phyloP scores from a whole-genome alignment of 352 stramenopile genomes.

The Sclerospora graminicola region DNA sequence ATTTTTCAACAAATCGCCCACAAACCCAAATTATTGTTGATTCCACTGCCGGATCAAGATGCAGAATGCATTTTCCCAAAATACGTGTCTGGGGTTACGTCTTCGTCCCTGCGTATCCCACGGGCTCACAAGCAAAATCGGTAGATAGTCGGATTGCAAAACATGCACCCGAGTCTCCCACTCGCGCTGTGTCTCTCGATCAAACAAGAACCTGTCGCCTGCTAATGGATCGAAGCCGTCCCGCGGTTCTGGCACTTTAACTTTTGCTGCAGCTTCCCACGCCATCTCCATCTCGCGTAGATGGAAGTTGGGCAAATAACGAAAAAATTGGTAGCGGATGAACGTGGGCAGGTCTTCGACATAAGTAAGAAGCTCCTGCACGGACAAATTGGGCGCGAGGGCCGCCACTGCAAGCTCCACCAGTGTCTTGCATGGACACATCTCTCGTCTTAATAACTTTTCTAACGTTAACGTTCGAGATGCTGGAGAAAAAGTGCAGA shows the following conservation, averaged over 20 bases:
- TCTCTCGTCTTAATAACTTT: too few relatives aligned
- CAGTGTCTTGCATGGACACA: conserved; percentile 8
- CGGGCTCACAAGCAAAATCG: conserved; percentile 10
- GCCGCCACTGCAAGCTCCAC: conserved; percentile 20
- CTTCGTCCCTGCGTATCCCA: conserved; percentile 9
- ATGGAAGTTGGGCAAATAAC: conserved; percentile 27
- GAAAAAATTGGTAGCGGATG: conserved; percentile 33
- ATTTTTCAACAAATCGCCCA: conserved; percentile 1
- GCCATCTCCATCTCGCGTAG: too few relatives aligned
- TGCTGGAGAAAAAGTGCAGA: conserved; percentile 1
- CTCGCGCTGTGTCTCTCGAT: too few relatives aligned
- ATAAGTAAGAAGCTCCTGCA: conserved; percentile 29
- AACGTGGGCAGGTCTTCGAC: conserved; percentile 29
- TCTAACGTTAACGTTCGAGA: too few relatives aligned
- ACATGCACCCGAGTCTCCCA: too few relatives aligned
- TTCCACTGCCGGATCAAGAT: conserved; percentile 25
- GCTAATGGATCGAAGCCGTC: too few relatives aligned
- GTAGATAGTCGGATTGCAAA: conserved; percentile 3
- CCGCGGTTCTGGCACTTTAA: too few relatives aligned
- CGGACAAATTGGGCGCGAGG: conserved; percentile 18
- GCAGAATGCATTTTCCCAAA: conserved; percentile 51
- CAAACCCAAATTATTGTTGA: neutral
- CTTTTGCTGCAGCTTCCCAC: too few relatives aligned
- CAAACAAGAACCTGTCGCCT: too few relatives aligned
- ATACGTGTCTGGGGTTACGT: conserved; percentile 31